phyloP scores from a whole-genome alignment of 306 rosid species.

The Sphenostylis stenocarpa region DNA sequence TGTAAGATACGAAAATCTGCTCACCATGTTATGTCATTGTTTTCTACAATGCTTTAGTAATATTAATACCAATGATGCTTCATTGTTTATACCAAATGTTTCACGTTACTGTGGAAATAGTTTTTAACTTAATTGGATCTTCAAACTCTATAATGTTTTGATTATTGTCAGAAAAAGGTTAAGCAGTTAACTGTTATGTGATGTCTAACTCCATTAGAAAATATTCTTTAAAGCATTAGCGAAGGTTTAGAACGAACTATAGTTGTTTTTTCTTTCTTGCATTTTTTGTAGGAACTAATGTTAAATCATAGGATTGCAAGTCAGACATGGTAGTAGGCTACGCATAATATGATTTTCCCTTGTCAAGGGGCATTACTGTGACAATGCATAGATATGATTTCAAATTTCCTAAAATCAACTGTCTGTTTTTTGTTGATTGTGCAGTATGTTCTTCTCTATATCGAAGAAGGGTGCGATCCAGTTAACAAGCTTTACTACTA shows the following conservation, averaged over 20 bases:
- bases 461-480: constrained; percentile 83
- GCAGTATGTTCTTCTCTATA: constrained; percentile 67
- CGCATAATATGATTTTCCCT: constrained; percentile 19
- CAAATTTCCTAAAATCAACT: neutral
- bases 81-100: neutral
- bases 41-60: neutral
- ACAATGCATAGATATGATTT: neutral
- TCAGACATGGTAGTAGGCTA: neutral
- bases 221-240: neutral
- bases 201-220: neutral
- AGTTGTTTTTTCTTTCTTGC: neutral
- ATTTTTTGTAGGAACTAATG: neutral
- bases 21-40: neutral
- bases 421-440: constrained; percentile 28
- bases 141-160: neutral
- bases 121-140: no score
- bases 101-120: neutral
- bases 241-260: neutral
- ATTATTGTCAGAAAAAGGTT: neutral
- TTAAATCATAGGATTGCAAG: constrained; percentile 5
- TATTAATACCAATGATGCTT: neutral
- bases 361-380: neutral
- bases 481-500: constrained; percentile 87
- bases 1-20: neutral
- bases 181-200: neutral